Evolutionary conservation across 2,329 filamentous ascomycete species (phyloP).

Genomic region (Talaromyces sp.): DNA sequence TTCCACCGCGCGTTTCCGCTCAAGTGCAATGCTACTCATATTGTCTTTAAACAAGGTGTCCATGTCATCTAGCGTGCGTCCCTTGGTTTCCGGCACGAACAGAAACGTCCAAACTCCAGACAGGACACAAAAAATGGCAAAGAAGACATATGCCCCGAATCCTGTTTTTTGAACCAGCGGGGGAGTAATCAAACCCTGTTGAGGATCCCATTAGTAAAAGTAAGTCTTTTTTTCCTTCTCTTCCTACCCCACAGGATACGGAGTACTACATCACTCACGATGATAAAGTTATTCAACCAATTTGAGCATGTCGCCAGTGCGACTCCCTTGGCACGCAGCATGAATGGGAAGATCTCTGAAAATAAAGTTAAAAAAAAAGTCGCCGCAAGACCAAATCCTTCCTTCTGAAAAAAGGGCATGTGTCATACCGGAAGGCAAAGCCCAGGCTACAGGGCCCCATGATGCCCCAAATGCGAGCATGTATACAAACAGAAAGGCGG

Average conservation of each 20-base stretch:
- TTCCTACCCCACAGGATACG: too few species aligned
- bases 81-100: conserved; percentile 53
- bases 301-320: conserved; percentile 60
- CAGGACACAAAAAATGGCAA: conserved; percentile 48
- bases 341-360: conserved; percentile 58
- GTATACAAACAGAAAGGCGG: conserved; percentile 58
- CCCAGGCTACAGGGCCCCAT: conserved; percentile 51
- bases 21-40: conserved; percentile 11
- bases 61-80: conserved; percentile 49
- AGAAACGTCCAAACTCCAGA: conserved; percentile 45
- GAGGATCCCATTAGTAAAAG: not conserved
- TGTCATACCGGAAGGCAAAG: conserved; percentile 33
- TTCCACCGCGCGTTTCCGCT: not conserved
- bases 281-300: conserved; percentile 63
- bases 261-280: conserved; percentile 28
- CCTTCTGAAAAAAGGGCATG: conserved; percentile 12
- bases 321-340: conserved; percentile 60
- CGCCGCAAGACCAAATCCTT: not conserved
- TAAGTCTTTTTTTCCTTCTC: too few species aligned
- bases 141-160: conserved; percentile 55
- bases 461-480: conserved; percentile 58
- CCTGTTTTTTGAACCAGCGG: conserved; percentile 57
- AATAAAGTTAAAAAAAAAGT: not conserved
- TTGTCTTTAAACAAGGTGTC: conserved; percentile 25
- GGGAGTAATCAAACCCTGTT: conserved; percentile 58